phyloP scores from a whole-genome alignment of 1,284 basidiomycete genomes.

The Somion occarium region DNA sequence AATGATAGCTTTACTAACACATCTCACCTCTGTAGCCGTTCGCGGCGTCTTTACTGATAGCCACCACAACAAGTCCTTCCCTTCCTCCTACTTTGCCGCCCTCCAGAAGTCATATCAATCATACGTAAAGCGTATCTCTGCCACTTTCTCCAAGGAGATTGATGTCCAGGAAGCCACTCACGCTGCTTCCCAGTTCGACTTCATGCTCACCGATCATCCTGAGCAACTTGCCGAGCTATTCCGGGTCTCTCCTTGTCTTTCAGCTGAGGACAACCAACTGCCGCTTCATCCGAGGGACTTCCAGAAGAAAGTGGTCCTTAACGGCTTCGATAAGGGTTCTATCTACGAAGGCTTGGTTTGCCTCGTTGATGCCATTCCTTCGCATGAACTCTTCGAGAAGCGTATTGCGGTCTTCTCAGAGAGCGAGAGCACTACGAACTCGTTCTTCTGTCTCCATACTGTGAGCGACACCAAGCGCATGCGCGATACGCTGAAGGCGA shows the following conservation, averaged over 20 bases:
- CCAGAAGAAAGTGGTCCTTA: neutral
- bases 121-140: neutral
- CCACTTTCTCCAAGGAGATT: neutral
- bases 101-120: neutral
- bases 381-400: neutral
- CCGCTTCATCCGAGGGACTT: neutral
- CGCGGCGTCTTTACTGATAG: neutral
- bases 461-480: constrained; percentile 1
- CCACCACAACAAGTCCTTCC: neutral
- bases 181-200: constrained; percentile 1
- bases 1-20: no score
- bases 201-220: neutral
- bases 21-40: neutral
- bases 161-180: neutral
- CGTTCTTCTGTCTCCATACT: neutral
- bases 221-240: neutral
- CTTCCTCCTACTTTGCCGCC: neutral
- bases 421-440: neutral
- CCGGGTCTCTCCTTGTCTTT: neutral
- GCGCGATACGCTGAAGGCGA: neutral
- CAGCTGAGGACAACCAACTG: neutral
- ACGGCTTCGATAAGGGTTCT: neutral
- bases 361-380: neutral
- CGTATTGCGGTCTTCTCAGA: neutral
- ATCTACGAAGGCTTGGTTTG: neutral